Evolutionary conservation across 352 stramenopile genomes (phyloP).

Genomic region (Pythium myriotylum): DNA sequence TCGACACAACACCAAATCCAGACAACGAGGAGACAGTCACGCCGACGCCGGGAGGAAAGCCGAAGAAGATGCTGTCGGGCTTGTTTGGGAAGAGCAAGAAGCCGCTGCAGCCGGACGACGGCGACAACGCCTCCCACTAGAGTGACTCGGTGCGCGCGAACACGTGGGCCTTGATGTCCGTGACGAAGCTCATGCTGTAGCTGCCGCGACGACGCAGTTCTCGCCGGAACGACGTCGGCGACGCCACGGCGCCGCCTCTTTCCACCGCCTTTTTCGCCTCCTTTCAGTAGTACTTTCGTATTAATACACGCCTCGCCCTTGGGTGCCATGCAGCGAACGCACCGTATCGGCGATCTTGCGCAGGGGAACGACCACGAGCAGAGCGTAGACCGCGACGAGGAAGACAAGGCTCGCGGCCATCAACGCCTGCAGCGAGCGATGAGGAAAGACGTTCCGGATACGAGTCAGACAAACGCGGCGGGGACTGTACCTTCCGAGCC

Average conservation of each 20-base stretch:
- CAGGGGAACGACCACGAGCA: constrained; percentile 55
- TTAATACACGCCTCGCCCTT: too few species aligned
- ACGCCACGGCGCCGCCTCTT: constrained; percentile 9
- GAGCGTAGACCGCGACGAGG: constrained; percentile 59
- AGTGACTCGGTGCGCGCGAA: constrained; percentile 59
- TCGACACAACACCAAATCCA: background rate
- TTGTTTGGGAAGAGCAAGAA: constrained; percentile 22
- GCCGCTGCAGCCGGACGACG: background rate
- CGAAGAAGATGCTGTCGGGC: constrained; percentile 12
- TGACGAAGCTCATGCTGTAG: constrained; percentile 89
- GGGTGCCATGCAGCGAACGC: background rate
- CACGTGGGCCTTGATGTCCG: constrained; percentile 87
- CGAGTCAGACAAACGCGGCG: too few species aligned
- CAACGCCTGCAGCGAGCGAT: constrained; percentile 11
- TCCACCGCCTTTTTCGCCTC: constrained; percentile 31
- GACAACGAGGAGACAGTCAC: constrained; percentile 18
- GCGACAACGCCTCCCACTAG: constrained; percentile 5
- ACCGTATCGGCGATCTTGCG: constrained; percentile 49
- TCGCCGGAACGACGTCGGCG: constrained; percentile 73
- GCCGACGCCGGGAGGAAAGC: constrained; percentile 2
- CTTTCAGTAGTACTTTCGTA: constrained; percentile 7
- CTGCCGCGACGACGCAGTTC: constrained; percentile 81
- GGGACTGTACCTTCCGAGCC: constrained; percentile 55
- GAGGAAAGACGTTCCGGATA: too few species aligned
- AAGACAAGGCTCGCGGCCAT: constrained; percentile 44